A percentile compares a stretch with the other conserved stretches of the same genome.
Evolutionary conservation across 257 asterid species (phyloP).

Genomic region (Nicotiana otophora): DNA sequence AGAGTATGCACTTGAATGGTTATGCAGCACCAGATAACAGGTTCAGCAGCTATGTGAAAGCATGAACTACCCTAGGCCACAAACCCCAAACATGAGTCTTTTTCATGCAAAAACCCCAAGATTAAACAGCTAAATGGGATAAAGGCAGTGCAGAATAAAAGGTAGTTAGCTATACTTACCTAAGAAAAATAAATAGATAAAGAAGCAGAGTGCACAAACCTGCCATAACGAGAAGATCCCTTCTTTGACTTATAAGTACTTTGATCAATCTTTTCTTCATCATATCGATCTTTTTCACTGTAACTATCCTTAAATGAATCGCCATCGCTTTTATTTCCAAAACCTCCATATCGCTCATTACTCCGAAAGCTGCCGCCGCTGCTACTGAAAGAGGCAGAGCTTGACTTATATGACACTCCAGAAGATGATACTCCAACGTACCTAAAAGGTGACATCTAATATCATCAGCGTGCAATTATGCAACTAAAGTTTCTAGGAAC

Average conservation of each 20-base stretch:
- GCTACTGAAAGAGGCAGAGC: conserved; percentile 63
- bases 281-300: conserved; percentile 50
- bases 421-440: conserved; percentile 87
- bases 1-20: background rate
- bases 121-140: background rate
- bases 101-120: background rate
- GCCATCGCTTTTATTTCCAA: conserved; percentile 49
- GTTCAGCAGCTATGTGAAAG: background rate
- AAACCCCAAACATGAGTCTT: background rate
- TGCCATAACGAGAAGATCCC: conserved; percentile 55
- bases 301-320: conserved; percentile 41
- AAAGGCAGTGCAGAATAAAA: background rate
- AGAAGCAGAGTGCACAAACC: conserved; percentile 37
- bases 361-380: conserved; percentile 33
- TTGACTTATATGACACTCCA: conserved; percentile 72
- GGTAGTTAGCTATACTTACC: background rate
- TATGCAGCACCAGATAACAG: background rate
- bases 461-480: background rate
- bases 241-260: conserved; percentile 36
- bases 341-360: conserved; percentile 68
- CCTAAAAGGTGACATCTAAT: conserved; percentile 32
- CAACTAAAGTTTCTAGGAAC: conserved; percentile 8
- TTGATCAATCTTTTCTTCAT: conserved; percentile 54
- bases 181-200: background rate
- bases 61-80: background rate